phyloP scores from a whole-genome alignment of 2,329 filamentous ascomycete genomes.

The Orbilia brochopaga region DNA sequence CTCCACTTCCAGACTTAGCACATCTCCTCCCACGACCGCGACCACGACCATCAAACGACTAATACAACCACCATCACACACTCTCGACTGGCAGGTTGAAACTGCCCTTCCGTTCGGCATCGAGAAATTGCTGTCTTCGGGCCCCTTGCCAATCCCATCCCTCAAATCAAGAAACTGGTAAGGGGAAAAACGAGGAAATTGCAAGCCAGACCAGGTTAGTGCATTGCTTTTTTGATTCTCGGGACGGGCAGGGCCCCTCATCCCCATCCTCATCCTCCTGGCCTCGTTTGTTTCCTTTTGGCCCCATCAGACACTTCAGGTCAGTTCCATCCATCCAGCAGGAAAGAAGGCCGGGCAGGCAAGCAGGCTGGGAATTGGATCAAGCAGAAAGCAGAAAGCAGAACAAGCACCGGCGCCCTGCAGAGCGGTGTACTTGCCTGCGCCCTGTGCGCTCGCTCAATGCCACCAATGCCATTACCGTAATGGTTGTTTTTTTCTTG shows the following conservation, averaged over 20 bases:
- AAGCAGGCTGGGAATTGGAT: no score
- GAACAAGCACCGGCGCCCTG: no score
- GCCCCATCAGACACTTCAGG: slow-evolving; percentile 14
- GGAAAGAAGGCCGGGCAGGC: no score
- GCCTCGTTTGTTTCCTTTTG: slow-evolving; percentile 48
- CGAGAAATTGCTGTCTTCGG: slow-evolving; percentile 40
- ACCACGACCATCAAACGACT: no score
- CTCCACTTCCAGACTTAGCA: no score
- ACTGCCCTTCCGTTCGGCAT: background rate
- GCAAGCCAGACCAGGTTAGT: slow-evolving; percentile 50
- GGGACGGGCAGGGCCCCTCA: slow-evolving; percentile 25
- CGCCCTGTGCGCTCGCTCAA: no score
- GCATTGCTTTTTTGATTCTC: slow-evolving; percentile 48
- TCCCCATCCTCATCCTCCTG: slow-evolving; percentile 14
- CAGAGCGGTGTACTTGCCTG: no score
- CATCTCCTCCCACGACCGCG: no score
- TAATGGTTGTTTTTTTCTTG: no score
- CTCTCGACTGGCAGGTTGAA: slow-evolving; percentile 6
- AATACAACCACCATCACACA: no score
- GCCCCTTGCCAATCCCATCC: slow-evolving; percentile 46
- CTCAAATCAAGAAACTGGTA: slow-evolving; percentile 51
- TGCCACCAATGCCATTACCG: no score
- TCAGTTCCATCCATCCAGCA: slow-evolving; percentile 43
- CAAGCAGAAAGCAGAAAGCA: no score
- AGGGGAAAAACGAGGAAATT: slow-evolving; percentile 51